phyloP scores from a whole-genome alignment of 2,329 filamentous ascomycete genomes.

The Bipolaris zeicola region DNA sequence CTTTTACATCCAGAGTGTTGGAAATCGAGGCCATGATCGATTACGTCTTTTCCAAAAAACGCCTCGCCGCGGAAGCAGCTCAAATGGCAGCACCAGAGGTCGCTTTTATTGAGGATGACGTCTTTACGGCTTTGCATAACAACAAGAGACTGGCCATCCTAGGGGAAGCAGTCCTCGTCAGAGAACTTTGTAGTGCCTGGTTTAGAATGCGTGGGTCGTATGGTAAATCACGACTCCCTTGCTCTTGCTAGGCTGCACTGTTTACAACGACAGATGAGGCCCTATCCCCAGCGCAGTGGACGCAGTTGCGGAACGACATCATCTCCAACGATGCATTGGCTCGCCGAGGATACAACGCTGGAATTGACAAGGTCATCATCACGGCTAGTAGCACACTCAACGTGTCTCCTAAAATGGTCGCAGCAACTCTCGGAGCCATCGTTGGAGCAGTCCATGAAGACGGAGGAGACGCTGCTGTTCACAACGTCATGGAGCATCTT shows the following conservation, averaged over 20 bases:
- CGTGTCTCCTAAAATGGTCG: constrained; percentile 27
- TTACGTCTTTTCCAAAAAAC: constrained; percentile 17
- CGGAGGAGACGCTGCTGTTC: constrained; percentile 19
- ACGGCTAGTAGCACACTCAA: not conserved
- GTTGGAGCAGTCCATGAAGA: constrained; percentile 44
- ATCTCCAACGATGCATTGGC: constrained; percentile 11
- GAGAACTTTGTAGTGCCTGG: constrained; percentile 18
- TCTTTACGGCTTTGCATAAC: not conserved
- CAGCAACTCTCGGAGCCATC: constrained; percentile 42
- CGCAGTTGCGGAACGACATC: constrained; percentile 2
- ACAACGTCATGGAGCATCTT: constrained; percentile 11
- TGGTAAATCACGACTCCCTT: constrained; percentile 5
- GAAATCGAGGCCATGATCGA: constrained; percentile 11
- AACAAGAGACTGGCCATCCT: constrained; percentile 21
- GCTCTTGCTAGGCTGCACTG: not conserved
- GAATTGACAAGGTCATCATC: constrained; percentile 12
- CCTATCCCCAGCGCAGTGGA: constrained; percentile 9
- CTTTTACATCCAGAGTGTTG: not conserved
- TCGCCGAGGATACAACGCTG: not conserved
- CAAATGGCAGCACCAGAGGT: constrained; percentile 17
- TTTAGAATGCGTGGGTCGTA: constrained; percentile 4
- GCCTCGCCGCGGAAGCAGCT: constrained; percentile 16
- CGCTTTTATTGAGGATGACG: not conserved
- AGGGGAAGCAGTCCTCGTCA: constrained; percentile 14
- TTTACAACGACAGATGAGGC: not conserved